phyloP scores from a whole-genome alignment of 164 flowering plant genomes.

The Umbellularia californica region DNA sequence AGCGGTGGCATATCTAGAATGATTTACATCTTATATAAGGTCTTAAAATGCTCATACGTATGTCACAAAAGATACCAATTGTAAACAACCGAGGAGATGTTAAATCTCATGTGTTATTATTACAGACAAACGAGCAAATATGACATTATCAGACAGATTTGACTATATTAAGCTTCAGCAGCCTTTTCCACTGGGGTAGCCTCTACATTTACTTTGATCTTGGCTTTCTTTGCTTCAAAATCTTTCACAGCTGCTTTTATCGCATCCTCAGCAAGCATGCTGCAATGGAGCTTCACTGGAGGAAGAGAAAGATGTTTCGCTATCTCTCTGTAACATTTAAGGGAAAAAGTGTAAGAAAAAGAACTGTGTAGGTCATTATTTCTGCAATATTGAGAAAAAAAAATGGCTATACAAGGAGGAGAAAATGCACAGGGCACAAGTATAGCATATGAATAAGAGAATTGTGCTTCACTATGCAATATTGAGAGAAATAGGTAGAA shows the following conservation, averaged over 20 bases:
- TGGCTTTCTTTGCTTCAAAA: slow-evolving; percentile 62
- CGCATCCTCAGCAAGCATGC: slow-evolving; percentile 99
- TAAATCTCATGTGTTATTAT: too few relatives aligned
- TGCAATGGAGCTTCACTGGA: slow-evolving; percentile 95
- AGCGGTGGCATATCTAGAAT: too few relatives aligned
- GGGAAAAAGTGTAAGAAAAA: not conserved
- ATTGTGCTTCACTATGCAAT: not conserved
- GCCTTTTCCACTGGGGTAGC: slow-evolving; percentile 36
- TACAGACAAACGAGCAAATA: too few relatives aligned
- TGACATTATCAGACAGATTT: not conserved
- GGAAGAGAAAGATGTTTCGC: slow-evolving; percentile 96
- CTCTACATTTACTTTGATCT: slow-evolving; percentile 14
- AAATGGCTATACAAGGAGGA: not conserved
- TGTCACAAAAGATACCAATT: too few relatives aligned
- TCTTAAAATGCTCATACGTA: too few relatives aligned
- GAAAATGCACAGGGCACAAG: not conserved
- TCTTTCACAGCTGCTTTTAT: slow-evolving; percentile 92
- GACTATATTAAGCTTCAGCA: slow-evolving; percentile 38
- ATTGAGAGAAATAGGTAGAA: too few relatives aligned
- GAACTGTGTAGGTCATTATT: too few relatives aligned
- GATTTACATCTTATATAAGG: too few relatives aligned
- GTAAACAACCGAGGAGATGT: too few relatives aligned
- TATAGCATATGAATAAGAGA: not conserved
- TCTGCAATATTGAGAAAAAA: not conserved
- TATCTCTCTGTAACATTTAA: slow-evolving; percentile 53